Evolutionary conservation across 2,329 filamentous ascomycete genomes (phyloP).

Genomic region (Neonectria magnoliae): DNA sequence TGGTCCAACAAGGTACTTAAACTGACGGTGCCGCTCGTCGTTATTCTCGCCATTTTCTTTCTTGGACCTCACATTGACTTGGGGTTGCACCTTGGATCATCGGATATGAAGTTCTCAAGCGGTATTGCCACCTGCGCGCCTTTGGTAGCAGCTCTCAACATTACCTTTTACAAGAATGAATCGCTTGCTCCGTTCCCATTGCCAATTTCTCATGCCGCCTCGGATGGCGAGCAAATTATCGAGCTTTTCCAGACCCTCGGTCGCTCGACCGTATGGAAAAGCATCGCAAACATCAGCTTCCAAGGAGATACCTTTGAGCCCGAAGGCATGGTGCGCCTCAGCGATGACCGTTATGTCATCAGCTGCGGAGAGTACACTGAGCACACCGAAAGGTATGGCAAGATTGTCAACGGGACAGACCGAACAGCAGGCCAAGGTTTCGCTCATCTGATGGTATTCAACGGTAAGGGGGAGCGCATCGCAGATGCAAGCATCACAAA

Average conservation of each 20-base stretch:
- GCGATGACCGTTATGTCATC: slow-evolving; percentile 55
- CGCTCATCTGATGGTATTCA: slow-evolving; percentile 57
- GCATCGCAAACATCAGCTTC: slow-evolving; percentile 53
- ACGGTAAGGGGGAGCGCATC: slow-evolving; percentile 52
- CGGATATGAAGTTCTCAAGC: slow-evolving; percentile 32
- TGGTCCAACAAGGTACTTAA: slow-evolving; percentile 29
- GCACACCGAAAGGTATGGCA: slow-evolving; percentile 51
- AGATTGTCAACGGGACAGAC: slow-evolving; percentile 63
- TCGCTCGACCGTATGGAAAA: slow-evolving; percentile 54
- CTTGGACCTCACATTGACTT: slow-evolving; percentile 27
- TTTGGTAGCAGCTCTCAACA: slow-evolving; percentile 42
- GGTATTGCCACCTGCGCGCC: slow-evolving; percentile 32
- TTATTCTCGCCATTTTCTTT: slow-evolving; percentile 30
- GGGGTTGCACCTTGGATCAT: slow-evolving; percentile 13
- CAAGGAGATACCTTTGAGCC: slow-evolving; percentile 59
- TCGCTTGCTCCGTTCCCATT: slow-evolving; percentile 48
- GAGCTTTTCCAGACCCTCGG: slow-evolving; percentile 47
- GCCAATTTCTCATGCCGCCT: slow-evolving; percentile 47
- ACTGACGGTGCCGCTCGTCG: slow-evolving; percentile 28
- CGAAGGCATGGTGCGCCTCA: slow-evolving; percentile 58
- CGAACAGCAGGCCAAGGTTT: slow-evolving; percentile 55
- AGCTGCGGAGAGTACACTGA: slow-evolving; percentile 56
- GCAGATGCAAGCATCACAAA: slow-evolving; percentile 56
- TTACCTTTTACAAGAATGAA: slow-evolving; percentile 45
- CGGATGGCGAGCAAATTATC: slow-evolving; percentile 50